Conservation (phyloP, 2,329 filamentous ascomycete genomes). For the Fusarium sp. region DNA sequence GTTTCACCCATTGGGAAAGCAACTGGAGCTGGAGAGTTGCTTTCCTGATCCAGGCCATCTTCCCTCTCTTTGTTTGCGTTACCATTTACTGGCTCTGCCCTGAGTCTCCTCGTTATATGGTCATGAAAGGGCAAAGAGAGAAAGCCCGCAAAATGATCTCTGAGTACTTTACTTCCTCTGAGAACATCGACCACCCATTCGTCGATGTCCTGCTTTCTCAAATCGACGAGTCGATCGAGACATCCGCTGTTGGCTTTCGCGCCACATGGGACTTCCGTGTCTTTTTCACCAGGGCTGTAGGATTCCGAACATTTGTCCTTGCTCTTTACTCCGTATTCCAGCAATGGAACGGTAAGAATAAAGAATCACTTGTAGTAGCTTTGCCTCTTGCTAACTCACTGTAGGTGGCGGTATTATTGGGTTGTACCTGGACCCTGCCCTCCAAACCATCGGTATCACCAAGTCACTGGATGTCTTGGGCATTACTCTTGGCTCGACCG, state of each 20-base stretch:
- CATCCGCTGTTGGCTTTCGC: background rate
- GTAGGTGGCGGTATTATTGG: background rate
- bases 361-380: fast-evolving
- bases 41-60: background rate
- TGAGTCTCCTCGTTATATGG: background rate
- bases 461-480: background rate
- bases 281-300: background rate
- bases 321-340: background rate
- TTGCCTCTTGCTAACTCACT: background rate
- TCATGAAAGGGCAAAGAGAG: background rate
- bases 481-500: background rate
- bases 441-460: background rate
- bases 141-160: background rate
- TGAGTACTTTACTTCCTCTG: background rate
- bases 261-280: background rate
- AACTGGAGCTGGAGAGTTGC: background rate
- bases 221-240: background rate
- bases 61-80: background rate
- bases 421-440: background rate
- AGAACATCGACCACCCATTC: background rate
- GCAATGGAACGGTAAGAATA: background rate
- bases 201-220: background rate
- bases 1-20: background rate
- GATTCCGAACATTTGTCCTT: background rate
- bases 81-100: background rate